Percentiles rank a stretch among this genome's conserved stretches.
phyloP scores from a whole-genome alignment of 1,284 basidiomycete genomes.

The Sanghuangporus weigelae region DNA sequence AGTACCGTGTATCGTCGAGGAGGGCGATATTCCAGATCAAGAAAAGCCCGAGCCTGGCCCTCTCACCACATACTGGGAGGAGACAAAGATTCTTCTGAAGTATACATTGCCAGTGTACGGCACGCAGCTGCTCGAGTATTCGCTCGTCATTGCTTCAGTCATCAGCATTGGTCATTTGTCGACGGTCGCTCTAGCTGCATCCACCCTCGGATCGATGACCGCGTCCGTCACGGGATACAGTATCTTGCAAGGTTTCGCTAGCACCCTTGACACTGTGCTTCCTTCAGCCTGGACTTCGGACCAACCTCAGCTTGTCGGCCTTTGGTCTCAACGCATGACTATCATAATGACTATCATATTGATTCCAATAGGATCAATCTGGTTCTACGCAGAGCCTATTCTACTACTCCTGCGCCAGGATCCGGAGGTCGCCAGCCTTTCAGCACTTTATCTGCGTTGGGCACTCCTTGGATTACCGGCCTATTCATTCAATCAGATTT shows the following conservation, averaged over 20 bases:
- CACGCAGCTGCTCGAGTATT: conserved; percentile 72
- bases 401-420: conserved; percentile 82
- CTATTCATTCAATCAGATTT: conserved; percentile 74
- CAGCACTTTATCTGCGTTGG: conserved; percentile 74
- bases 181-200: conserved; percentile 78
- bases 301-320: conserved; percentile 78
- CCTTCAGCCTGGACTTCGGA: conserved; percentile 88
- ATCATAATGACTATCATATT: conserved; percentile 60
- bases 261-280: conserved; percentile 84
- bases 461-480: conserved; percentile 83
- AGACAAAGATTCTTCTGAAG: conserved; percentile 51
- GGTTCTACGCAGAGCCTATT: conserved; percentile 79
- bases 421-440: conserved; percentile 76
- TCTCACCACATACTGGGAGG: conserved; percentile 47
- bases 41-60: conserved; percentile 28
- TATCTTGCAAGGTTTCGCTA: conserved; percentile 82
- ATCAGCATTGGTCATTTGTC: conserved; percentile 84
- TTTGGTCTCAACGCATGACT: conserved; percentile 88
- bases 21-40: conserved; percentile 21
- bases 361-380: conserved; percentile 60
- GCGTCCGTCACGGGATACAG: conserved; percentile 68
- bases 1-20: conserved; percentile 41
- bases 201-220: conserved; percentile 86
- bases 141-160: conserved; percentile 68
- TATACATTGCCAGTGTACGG: conserved; percentile 68